Evolutionary conservation across 768 basidiomycete genomes (phyloP).

Genomic region (Pulveroboletus sp.): DNA sequence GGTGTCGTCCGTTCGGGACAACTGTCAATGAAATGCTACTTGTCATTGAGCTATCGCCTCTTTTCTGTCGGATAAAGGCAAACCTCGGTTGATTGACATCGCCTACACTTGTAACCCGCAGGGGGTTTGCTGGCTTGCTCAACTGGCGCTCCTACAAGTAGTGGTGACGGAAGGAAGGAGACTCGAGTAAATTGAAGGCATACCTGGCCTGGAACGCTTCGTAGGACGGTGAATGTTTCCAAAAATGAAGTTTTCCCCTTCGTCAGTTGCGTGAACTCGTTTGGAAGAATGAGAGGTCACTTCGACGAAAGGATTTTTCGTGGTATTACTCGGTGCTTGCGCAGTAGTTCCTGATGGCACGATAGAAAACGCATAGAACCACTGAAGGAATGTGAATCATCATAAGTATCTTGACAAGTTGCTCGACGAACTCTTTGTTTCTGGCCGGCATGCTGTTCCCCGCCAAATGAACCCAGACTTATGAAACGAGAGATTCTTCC

Average conservation of each 20-base stretch:
- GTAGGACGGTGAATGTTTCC: constrained; percentile 54
- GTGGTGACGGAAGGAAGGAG: background rate
- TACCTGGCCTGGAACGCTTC: constrained; percentile 60
- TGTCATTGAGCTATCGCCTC: constrained; percentile 3
- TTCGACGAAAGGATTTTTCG: constrained; percentile 68
- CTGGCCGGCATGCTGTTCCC: constrained; percentile 54
- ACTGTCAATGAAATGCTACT: constrained; percentile 70
- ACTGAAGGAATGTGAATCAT: constrained; percentile 46
- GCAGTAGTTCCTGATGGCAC: constrained; percentile 45
- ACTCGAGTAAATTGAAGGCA: constrained; percentile 14
- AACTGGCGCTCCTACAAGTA: constrained; percentile 18
- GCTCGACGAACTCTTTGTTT: constrained; percentile 73
- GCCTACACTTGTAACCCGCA: constrained; percentile 70
- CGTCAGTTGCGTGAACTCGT: constrained; percentile 46
- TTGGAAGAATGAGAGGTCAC: constrained; percentile 41
- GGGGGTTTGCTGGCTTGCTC: constrained; percentile 59
- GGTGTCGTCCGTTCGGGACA: constrained; percentile 77
- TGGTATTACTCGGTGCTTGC: constrained; percentile 58
- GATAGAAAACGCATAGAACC: constrained; percentile 97
- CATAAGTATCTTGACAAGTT: constrained; percentile 1
- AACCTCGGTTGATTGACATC: constrained; percentile 76
- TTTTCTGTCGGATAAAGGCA: constrained; percentile 11
- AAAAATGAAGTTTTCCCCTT: constrained; percentile 67
- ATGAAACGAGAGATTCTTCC: constrained; percentile 72
- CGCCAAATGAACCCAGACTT: constrained; percentile 86